phyloP scores from a whole-genome alignment of 805 yeast genomes.

The Sugiyamaella valdiviana region DNA sequence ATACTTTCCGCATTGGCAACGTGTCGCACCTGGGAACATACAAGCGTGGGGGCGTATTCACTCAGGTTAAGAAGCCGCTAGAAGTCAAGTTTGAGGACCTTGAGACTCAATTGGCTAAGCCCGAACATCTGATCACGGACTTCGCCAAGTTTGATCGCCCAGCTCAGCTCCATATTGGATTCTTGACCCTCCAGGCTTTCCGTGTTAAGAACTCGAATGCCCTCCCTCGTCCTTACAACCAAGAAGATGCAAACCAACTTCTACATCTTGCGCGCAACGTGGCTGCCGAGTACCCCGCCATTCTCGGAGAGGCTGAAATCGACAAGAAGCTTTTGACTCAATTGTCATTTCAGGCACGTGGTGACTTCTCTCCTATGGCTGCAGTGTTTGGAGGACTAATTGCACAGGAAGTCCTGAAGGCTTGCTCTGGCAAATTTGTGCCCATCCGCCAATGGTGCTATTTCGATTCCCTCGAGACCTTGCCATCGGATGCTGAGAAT shows the following conservation, averaged over 20 bases:
- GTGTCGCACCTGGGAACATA: constrained; percentile 57
- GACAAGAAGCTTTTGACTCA: constrained; percentile 63
- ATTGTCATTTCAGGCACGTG: constrained; percentile 77
- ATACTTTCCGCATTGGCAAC: constrained; percentile 68
- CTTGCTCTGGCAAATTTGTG: constrained; percentile 90
- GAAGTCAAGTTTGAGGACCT: constrained; percentile 58
- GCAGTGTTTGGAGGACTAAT: constrained; percentile 91
- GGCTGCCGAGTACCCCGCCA: constrained; percentile 49
- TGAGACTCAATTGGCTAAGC: constrained; percentile 57
- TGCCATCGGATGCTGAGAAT: constrained; percentile 51
- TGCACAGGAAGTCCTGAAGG: constrained; percentile 95
- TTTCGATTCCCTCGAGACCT: constrained; percentile 88
- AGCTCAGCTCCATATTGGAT: constrained; percentile 82
- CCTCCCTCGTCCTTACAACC: constrained; percentile 72
- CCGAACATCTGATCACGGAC: constrained; percentile 78
- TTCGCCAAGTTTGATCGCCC: constrained; percentile 94
- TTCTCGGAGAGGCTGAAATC: constrained; percentile 52
- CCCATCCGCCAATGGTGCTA: constrained; percentile 90
- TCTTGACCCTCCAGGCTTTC: constrained; percentile 81
- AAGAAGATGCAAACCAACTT: constrained; percentile 66
- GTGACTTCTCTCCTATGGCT: constrained; percentile 83
- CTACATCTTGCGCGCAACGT: constrained; percentile 54
- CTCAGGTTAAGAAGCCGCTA: constrained; percentile 83
- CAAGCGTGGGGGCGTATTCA: constrained; percentile 79
- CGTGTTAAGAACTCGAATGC: constrained; percentile 51